Conservation (phyloP, 495 filamentous ascomycete genomes). For the Monascus purpureus region DNA sequence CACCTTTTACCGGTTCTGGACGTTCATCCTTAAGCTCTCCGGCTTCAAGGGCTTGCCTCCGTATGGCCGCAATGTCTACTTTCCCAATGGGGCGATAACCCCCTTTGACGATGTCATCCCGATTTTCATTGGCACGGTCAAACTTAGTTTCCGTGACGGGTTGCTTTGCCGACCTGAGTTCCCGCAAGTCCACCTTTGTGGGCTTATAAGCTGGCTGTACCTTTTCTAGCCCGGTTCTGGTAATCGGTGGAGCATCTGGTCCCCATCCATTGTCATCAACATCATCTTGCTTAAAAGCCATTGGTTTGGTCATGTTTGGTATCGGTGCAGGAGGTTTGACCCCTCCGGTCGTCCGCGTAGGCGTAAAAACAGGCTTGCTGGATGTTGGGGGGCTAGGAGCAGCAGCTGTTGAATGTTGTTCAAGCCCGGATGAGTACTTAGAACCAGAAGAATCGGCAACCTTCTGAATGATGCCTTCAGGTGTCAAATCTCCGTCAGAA, state of each 20-base stretch:
- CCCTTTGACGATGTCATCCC: constrained; percentile 60
- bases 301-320: constrained; percentile 27
- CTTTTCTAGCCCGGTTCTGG: constrained; percentile 79
- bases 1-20: constrained; percentile 71
- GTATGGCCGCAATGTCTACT: constrained; percentile 84
- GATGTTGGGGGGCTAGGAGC: constrained; percentile 55
- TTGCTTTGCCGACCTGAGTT: constrained; percentile 53
- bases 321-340: constrained; percentile 43
- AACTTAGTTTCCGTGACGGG: constrained; percentile 41
- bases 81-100: constrained; percentile 95
- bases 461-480: constrained; percentile 79
- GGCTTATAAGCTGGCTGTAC: constrained; percentile 86
- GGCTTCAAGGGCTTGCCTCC: constrained; percentile 57
- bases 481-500: constrained; percentile 73
- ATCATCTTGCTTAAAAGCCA: constrained; percentile 33
- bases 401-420: constrained; percentile 28
- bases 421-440: constrained; percentile 66
- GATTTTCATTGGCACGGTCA: constrained; percentile 17
- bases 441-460: constrained; percentile 92
- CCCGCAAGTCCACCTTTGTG: constrained; percentile 80
- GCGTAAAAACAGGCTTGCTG: constrained; percentile 81
- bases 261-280: constrained; percentile 82
- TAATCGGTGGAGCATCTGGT: constrained; percentile 79
- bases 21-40: constrained; percentile 52
- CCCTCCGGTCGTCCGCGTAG: constrained; percentile 55